These are phyloP conservation scores for Cladosporium colombiae DNA, from an alignment of 2,329 filamentous ascomycete genomes.

Conservation along the genomic window DNA sequence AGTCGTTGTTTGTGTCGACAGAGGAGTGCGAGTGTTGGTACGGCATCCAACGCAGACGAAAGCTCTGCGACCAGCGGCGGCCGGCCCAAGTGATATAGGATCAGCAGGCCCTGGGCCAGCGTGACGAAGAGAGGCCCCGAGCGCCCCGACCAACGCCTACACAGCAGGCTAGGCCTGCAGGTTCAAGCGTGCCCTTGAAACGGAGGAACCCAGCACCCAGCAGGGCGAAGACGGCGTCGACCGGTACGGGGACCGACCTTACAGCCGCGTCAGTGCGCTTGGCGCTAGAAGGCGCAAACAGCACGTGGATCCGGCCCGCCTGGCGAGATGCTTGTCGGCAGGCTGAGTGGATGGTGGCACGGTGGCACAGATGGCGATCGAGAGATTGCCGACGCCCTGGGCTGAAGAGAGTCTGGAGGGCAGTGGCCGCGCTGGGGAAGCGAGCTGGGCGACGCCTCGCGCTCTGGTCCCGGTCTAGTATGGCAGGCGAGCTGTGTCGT, in stretches of 20 bases:
- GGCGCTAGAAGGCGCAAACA: slow-evolving; percentile 20
- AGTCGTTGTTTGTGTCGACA: slow-evolving; percentile 2
- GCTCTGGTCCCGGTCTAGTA: neutral
- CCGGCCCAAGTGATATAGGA: slow-evolving; percentile 17
- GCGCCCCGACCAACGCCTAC: slow-evolving; percentile 7
- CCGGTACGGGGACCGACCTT: slow-evolving; percentile 8
- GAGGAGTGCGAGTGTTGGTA: slow-evolving; percentile 1
- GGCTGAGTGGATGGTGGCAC: neutral
- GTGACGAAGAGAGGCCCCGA: slow-evolving; percentile 17
- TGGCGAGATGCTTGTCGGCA: slow-evolving; percentile 17
- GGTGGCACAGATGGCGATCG: slow-evolving; percentile 15
- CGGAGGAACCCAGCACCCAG: slow-evolving; percentile 9
- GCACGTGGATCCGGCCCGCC: slow-evolving; percentile 19
- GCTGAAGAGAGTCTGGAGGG: slow-evolving; percentile 17
- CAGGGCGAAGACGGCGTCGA: slow-evolving; percentile 1
- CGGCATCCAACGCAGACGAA: neutral
- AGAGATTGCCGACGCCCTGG: slow-evolving; percentile 20
- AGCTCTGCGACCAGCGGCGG: slow-evolving; percentile 12
- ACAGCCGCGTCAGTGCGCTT: slow-evolving; percentile 20
- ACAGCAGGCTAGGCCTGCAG: slow-evolving; percentile 17
- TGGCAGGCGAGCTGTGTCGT: neutral
- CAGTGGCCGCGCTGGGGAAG: neutral
- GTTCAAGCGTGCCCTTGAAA: slow-evolving; percentile 12
- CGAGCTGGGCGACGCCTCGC: slow-evolving; percentile 18
- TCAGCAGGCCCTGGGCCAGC: slow-evolving; percentile 15